These are phyloP conservation scores for Dactylellina cionopaga DNA, from an alignment of 2,329 filamentous ascomycete species.

Conservation along the genomic window DNA sequence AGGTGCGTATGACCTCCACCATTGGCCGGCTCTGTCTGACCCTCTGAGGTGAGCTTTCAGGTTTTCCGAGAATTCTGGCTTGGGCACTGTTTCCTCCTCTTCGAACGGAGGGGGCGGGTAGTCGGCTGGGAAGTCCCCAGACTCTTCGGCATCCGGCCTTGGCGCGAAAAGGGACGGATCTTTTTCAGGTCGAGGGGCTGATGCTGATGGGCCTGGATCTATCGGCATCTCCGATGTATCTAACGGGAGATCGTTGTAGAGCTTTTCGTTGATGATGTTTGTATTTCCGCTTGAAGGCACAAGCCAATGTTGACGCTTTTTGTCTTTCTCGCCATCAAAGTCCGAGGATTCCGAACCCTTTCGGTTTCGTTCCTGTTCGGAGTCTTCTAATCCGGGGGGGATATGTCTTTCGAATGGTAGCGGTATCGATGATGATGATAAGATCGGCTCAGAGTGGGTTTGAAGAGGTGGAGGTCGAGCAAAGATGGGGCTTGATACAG, in stretches of 20 bases:
- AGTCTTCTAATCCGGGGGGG: conserved; percentile 20
- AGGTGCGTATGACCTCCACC: conserved; percentile 48
- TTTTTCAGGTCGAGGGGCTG: conserved; percentile 39
- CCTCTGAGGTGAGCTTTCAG: conserved; percentile 42
- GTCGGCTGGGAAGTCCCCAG: conserved; percentile 37
- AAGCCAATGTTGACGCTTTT: conserved; percentile 49
- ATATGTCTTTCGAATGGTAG: conserved; percentile 31
- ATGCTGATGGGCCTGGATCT: conserved; percentile 35
- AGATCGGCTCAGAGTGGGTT: conserved; percentile 29
- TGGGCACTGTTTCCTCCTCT: conserved; percentile 39
- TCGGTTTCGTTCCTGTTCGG: conserved; percentile 22
- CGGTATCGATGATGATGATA: conserved; percentile 20
- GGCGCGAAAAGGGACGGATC: conserved; percentile 47
- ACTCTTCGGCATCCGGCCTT: conserved; percentile 39
- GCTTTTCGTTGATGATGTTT: conserved; percentile 50
- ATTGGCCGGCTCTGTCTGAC: conserved; percentile 41
- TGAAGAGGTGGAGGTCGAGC: conserved; percentile 44
- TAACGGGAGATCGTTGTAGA: conserved; percentile 44
- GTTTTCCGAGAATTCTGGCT: conserved; percentile 43
- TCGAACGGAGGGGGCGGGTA: conserved; percentile 47
- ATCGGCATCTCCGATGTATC: conserved; percentile 39
- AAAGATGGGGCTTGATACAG: conserved; percentile 26
- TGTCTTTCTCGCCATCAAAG: conserved; percentile 40
- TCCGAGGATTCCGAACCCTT: conserved; percentile 45
- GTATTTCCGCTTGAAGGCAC: conserved; percentile 42